A percentile compares a stretch with the other conserved stretches of the same genome.
Evolutionary conservation across 495 filamentous ascomycete genomes (phyloP).

Genomic region (Aspergillus avenaceus): DNA sequence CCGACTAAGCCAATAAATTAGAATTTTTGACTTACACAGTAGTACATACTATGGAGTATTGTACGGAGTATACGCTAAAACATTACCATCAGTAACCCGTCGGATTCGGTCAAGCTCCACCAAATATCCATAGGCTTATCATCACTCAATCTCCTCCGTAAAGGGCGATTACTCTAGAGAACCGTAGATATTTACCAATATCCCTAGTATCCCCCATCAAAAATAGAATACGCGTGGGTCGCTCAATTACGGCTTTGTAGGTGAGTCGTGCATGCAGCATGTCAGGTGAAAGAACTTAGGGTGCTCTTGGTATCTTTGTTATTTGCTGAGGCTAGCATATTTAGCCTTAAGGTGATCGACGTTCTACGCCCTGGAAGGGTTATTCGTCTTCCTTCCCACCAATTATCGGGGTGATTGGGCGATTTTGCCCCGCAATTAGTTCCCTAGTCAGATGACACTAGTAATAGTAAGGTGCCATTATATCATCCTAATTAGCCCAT

Average conservation of each 20-base stretch:
- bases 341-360: conserved; percentile 18
- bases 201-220: too few relatives aligned
- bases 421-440: conserved; percentile 9
- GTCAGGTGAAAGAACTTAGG: conserved; percentile 1
- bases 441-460: conserved; percentile 18
- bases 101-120: background rate
- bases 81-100: background rate
- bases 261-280: background rate
- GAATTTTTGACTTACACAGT: too few relatives aligned
- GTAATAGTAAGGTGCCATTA: too few relatives aligned
- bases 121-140: background rate
- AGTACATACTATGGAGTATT: too few relatives aligned
- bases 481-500: too few relatives aligned
- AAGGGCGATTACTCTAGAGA: background rate
- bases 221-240: too few relatives aligned
- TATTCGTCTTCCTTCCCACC: conserved; percentile 3
- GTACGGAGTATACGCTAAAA: background rate
- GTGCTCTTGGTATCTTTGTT: background rate
- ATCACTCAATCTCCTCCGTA: background rate
- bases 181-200: too few relatives aligned
- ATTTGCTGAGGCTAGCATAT: background rate
- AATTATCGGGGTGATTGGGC: background rate
- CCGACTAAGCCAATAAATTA: too few relatives aligned
- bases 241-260: background rate
- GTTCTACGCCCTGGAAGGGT: conserved; percentile 8